phyloP scores from a whole-genome alignment of 2,329 filamentous ascomycete species.

The Sporothrix curviconia region DNA sequence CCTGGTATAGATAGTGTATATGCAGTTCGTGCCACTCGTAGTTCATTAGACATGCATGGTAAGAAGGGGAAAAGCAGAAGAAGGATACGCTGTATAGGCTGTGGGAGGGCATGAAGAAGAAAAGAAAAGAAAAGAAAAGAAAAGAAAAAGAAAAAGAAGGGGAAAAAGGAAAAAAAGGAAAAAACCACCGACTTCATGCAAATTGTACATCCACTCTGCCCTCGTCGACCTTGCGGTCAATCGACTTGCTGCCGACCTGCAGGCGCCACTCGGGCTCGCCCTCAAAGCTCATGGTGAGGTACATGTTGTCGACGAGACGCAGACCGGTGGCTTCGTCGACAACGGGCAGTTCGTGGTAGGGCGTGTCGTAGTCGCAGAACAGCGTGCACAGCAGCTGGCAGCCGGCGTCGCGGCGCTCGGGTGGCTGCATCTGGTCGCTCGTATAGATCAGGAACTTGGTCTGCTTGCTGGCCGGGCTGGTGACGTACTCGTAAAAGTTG shows the following conservation, averaged over 20 bases:
- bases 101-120: background rate
- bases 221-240: conserved; percentile 6
- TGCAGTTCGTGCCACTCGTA: background rate
- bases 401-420: background rate
- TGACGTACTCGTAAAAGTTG: conserved; percentile 14
- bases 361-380: conserved; percentile 13
- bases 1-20: background rate
- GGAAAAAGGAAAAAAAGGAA: background rate
- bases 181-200: background rate
- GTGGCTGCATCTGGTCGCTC: conserved; percentile 6
- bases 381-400: conserved; percentile 12
- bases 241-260: conserved; percentile 7
- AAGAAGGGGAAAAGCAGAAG: background rate
- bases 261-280: conserved; percentile 16
- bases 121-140: background rate
- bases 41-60: background rate
- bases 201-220: too few relatives aligned
- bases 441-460: conserved; percentile 12
- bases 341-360: conserved; percentile 11
- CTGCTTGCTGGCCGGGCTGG: background rate
- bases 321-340: background rate
- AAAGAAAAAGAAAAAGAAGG: background rate
- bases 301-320: conserved; percentile 14
- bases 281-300: conserved; percentile 15
- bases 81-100: too few relatives aligned